Evolutionary conservation across 495 filamentous ascomycete species (phyloP), one percentile per base, ranked within the genome.

Genomic region (Rhypophila decipiens): DNA sequence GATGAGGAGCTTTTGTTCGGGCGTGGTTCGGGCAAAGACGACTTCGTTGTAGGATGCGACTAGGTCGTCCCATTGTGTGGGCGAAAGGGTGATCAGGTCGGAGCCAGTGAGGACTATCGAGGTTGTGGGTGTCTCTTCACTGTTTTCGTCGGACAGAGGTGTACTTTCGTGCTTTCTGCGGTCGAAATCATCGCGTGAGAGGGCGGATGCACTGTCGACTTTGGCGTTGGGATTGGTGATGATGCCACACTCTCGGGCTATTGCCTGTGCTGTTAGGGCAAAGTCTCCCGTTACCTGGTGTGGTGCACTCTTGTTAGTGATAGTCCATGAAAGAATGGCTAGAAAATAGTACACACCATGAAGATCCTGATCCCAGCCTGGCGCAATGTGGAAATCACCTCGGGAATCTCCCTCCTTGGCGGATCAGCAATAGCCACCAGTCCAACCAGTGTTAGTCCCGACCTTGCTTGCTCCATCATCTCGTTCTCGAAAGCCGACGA

Each of bases 1-100:
- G 4, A 84, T 83, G 41, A 87, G 80, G 24, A 93, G 84, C 79
- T 90, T 87, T 39, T 85, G 80, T 24, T 41, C 84, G 76, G 54
- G 85, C 82, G 55, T 88, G 74, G 34, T 90, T 83, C 43, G 85
- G 55, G 2, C 85, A 82, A 7, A 88, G 72, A 20, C 72, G 72
- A 23, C 84, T 81, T 19, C 52, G 21, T 48, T 43, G 17, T 53
- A 51, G 42, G 23, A 44, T 46, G 47, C 55, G 38, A 88, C 62
- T n/a, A n/a, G n/a, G 1, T 58, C 56, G 51, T 90, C 85, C 57
- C 88, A 80, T 53, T 88, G 71, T 4, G 75, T 71, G 36, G 83
- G 70, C 7, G 72, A 72, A 37, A 88, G 65, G 12, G 12, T 11
- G 31, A 15, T 15, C 2, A 35, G 12, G 5, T 11, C 12, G 12